Base-by-base conservation (phyloP, 495 filamentous ascomycete species). In the Xylaria longipes region DNA sequence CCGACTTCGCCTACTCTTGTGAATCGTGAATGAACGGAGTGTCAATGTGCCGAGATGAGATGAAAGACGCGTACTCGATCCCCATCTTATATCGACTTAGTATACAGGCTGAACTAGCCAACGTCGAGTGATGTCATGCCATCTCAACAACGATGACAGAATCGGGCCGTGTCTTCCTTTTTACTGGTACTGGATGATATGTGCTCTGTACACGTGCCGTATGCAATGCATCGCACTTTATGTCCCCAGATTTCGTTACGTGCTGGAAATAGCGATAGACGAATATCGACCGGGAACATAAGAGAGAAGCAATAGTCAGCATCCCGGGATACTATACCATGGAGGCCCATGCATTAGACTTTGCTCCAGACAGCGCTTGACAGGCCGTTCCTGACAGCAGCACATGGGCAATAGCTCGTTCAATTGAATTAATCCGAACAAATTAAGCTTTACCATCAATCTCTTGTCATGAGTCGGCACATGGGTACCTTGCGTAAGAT, bases 81-180 rank as follows among this genome's bases (percentile, higher is more conserved):
- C 20, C 63, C 63, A 37, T 52, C 63, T 35, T 35, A 48, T 37
- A 65, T 60, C 33, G n/a, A 22, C 37, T 29, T 1, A 65, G 17
- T 35, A 31, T 25, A 41, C 66, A 60, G 50, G 66, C 66, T 60
- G 67, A 69, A 48, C 27, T 61, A 20, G 22, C 29, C 41, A 27
- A 48, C n/a, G 39, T 69, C 33, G 37, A 64, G 58, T 70, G 68
- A 63, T 70, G 68, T 64, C 58, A 64, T 70, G 20, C 33, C 12
- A 41, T 39, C 27, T 35, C 9, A n/a, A 29, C n/a, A 33, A 41
- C 39, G 11, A 17, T 17, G 27, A 50, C 8, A 31, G 20, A 50
- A 29, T n/a, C 22, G 25, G 31, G 56, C 68, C 43, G 57, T 12
- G 33, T 68, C 31, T 68, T 58, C 37, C 35, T 45, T 31, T 8